phyloP scores from a whole-genome alignment of 164 flowering plant genomes.

The Annona squamosa region DNA sequence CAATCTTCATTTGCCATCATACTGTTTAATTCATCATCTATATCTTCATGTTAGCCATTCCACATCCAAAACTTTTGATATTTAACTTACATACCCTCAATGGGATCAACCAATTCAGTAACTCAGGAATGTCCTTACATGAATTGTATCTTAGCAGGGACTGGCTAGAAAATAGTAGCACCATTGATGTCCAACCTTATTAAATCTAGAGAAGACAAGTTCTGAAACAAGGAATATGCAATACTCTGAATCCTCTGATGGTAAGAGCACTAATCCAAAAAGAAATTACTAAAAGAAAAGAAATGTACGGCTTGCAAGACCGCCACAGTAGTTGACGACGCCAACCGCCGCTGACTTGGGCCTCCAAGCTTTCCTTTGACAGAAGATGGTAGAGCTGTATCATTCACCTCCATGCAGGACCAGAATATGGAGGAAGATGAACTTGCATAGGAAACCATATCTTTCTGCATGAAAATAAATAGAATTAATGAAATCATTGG shows the following conservation, averaged over 20 bases:
- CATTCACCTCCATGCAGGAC: slow-evolving; percentile 27
- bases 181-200: not conserved
- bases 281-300: not conserved
- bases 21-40: too few relatives aligned
- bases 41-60: too few relatives aligned
- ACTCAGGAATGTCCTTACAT: not conserved
- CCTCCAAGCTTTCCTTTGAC: slow-evolving; percentile 92
- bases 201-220: not conserved
- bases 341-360: slow-evolving; percentile 82
- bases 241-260: not conserved
- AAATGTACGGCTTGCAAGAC: slow-evolving; percentile 71
- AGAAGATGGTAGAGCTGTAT: slow-evolving; percentile 46
- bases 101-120: not conserved
- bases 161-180: not conserved
- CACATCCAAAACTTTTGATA: too few relatives aligned
- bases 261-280: not conserved
- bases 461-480: slow-evolving; percentile 47
- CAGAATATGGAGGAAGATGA: slow-evolving; percentile 59
- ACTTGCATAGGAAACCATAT: slow-evolving; percentile 49
- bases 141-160: not conserved
- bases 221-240: not conserved
- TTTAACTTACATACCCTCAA: not conserved
- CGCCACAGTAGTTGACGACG: slow-evolving; percentile 44
- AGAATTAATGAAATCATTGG: not conserved
- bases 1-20: too few relatives aligned